phyloP scores from a whole-genome alignment of 352 stramenopile species.

The Pythium periplocum region DNA sequence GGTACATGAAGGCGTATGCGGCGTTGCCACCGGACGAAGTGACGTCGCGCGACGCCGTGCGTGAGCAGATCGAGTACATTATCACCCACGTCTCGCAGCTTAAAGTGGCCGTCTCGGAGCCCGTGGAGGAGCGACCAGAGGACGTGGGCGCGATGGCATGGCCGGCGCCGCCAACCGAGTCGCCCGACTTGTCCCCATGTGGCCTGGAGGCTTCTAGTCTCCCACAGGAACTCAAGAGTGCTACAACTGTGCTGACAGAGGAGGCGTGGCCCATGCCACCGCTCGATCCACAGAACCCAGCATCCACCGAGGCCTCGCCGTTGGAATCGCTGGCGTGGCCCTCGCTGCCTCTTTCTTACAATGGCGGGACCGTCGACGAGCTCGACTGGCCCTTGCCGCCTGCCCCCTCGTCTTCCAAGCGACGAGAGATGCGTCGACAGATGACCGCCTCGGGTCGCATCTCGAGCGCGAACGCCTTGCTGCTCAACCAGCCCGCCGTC shows the following conservation, averaged over 20 bases:
- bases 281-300: background rate
- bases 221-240: background rate
- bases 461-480: background rate
- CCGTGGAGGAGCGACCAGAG: background rate
- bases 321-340: background rate
- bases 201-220: background rate
- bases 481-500: background rate
- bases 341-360: background rate
- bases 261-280: slow-evolving; percentile 13
- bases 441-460: background rate
- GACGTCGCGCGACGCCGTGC: slow-evolving; percentile 30
- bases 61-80: slow-evolving; percentile 71
- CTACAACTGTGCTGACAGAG: background rate
- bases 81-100: slow-evolving; percentile 59
- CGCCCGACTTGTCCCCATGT: background rate
- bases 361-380: background rate
- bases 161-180: slow-evolving; percentile 7
- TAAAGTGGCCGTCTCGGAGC: slow-evolving; percentile 24
- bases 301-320: background rate
- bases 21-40: slow-evolving; percentile 28
- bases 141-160: slow-evolving; percentile 6
- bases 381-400: background rate
- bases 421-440: slow-evolving; percentile 8
- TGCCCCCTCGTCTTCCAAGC: slow-evolving; percentile 2
- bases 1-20: slow-evolving; percentile 51